phyloP scores from a whole-genome alignment of 306 rosid genomes.

The Oemleria cerasiformis region DNA sequence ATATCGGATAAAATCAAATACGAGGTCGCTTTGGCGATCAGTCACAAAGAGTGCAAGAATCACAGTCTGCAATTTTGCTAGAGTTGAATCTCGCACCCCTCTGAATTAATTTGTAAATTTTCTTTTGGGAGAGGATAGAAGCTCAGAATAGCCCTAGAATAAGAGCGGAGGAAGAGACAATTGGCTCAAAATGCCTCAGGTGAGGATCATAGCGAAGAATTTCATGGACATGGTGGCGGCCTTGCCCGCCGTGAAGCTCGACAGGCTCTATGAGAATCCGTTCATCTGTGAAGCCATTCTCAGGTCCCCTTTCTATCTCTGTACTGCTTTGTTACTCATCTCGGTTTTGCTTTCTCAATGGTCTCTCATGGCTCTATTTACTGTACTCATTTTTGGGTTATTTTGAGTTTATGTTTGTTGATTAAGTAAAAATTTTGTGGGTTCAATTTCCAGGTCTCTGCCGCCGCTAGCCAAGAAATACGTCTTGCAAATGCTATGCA shows the following conservation, averaged over 20 bases:
- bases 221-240: slow-evolving; percentile 99
- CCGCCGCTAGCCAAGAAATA: slow-evolving; percentile 90
- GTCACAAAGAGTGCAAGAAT: not conserved
- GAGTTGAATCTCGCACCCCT: not conserved
- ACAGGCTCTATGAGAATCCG: slow-evolving; percentile 70
- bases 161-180: not conserved
- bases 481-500: slow-evolving; percentile 65
- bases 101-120: not conserved
- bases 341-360: not conserved
- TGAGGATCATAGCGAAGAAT: slow-evolving; percentile 85
- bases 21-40: not conserved
- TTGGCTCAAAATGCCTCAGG: slow-evolving; percentile 72
- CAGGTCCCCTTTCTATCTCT: slow-evolving; percentile 44
- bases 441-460: slow-evolving; percentile 56
- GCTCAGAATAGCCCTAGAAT: slow-evolving; percentile 14
- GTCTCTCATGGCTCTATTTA: not conserved
- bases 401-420: not conserved
- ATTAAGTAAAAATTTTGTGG: not conserved
- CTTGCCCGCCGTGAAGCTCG: slow-evolving; percentile 93
- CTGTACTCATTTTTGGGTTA: not conserved
- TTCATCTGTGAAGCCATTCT: slow-evolving; percentile 97
- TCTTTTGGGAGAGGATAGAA: not conserved
- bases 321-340: not conserved
- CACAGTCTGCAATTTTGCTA: not conserved
- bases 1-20: not conserved